Evolutionary conservation across 1,139 yeast species (phyloP).

Genomic region (Zygosaccharomyces pseudobailii): DNA sequence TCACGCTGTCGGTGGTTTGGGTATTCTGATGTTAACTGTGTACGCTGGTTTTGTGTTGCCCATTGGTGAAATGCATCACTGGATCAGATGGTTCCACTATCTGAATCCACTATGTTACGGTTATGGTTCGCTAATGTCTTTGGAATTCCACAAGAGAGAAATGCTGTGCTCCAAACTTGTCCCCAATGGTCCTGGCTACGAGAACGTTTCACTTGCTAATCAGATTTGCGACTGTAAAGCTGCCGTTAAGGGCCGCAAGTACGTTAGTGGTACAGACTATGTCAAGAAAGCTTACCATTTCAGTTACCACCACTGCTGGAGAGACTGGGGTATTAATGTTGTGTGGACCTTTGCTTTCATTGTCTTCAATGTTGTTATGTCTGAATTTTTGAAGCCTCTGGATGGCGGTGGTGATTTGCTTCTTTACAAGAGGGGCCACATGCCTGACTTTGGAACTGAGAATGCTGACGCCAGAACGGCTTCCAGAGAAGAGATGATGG

Average conservation of each 20-base stretch:
- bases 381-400: conserved; percentile 49
- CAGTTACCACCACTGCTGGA: conserved; percentile 54
- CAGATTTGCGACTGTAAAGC: conserved; percentile 49
- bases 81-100: conserved; percentile 61
- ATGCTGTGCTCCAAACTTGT: conserved; percentile 46
- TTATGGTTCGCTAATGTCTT: conserved; percentile 51
- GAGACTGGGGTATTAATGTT: conserved; percentile 57
- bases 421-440: conserved; percentile 50
- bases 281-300: conserved; percentile 38
- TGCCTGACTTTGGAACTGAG: conserved; percentile 42
- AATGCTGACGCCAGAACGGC: conserved; percentile 42
- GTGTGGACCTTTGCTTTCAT: conserved; percentile 52
- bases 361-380: conserved; percentile 42
- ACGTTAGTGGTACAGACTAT: conserved; percentile 49
- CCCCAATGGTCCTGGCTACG: conserved; percentile 52
- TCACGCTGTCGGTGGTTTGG: conserved; percentile 56
- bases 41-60: conserved; percentile 61
- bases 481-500: conserved; percentile 42
- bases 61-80: conserved; percentile 53
- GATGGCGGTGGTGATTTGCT: conserved; percentile 56
- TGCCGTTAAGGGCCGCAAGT: conserved; percentile 41
- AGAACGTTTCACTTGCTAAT: conserved; percentile 37
- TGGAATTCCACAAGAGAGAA: conserved; percentile 50
- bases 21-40: conserved; percentile 48
- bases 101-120: conserved; percentile 54